phyloP scores from a whole-genome alignment of 1,284 basidiomycete genomes.

The Cutaneotrichosporon curvatum region DNA sequence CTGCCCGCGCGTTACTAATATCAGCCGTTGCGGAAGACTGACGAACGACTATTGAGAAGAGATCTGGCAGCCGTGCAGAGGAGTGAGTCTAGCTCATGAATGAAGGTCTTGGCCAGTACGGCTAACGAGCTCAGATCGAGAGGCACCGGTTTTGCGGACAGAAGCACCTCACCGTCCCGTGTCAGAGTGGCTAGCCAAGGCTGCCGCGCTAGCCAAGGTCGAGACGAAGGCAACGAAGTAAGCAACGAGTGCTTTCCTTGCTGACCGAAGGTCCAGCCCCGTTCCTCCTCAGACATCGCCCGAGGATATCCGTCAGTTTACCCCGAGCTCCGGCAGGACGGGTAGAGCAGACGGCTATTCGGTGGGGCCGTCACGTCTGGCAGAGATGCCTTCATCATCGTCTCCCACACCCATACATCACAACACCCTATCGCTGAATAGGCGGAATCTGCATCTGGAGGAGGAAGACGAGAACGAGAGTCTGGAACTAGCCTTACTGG shows the following conservation, averaged over 20 bases:
- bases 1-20: background rate
- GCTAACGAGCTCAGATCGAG: slow-evolving; percentile 17
- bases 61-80: background rate
- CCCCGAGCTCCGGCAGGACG: slow-evolving; percentile 21
- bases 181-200: slow-evolving; percentile 20
- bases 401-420: slow-evolving; percentile 13
- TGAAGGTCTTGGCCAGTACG: no score
- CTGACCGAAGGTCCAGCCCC: background rate
- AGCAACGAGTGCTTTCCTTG: background rate
- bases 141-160: slow-evolving; percentile 14
- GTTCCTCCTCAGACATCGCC: background rate
- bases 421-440: background rate
- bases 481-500: background rate
- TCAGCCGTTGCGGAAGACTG: background rate
- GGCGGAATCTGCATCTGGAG: slow-evolving; percentile 9
- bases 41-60: background rate
- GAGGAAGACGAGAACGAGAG: background rate
- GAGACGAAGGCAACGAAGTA: background rate
- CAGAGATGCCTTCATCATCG: slow-evolving; percentile 1
- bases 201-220: slow-evolving; percentile 3
- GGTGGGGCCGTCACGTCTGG: no score
- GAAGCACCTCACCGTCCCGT: slow-evolving; percentile 20
- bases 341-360: background rate
- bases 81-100: background rate
- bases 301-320: slow-evolving; percentile 31